Percentiles rank a stretch among this genome's conserved stretches.
Conservation (phyloP, 768 basidiomycete genomes). For the Serendipita indica region DNA sequence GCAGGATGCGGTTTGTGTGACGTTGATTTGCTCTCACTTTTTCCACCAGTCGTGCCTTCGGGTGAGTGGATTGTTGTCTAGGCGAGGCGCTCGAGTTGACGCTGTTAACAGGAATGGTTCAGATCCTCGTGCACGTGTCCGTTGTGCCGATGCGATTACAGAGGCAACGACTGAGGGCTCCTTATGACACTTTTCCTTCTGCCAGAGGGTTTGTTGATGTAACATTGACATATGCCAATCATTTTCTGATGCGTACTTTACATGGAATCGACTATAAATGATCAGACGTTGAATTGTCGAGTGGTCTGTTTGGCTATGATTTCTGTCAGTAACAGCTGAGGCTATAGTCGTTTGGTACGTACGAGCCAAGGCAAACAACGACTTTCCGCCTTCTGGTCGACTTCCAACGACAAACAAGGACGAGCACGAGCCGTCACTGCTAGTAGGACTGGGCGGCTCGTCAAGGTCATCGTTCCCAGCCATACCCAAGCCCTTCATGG, state of each 20-base stretch:
- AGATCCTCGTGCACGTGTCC: neutral
- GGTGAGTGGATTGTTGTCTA: neutral
- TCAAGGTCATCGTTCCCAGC: neutral
- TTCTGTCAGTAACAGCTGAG: neutral
- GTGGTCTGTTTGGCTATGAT: neutral
- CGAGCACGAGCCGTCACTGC: neutral
- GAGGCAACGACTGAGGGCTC: neutral
- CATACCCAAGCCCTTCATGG: neutral
- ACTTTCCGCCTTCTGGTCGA: neutral
- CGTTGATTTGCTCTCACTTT: neutral
- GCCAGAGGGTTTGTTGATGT: neutral
- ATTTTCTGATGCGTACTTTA: too few species aligned
- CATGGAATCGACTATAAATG: too few species aligned
- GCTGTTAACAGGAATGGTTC: neutral
- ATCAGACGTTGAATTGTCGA: neutral
- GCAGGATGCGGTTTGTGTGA: neutral
- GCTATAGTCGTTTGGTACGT: neutral
- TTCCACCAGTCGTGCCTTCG: constrained; percentile 5
- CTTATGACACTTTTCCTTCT: neutral
- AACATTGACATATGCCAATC: neutral
- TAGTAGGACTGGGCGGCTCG: neutral
- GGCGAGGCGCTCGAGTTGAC: neutral
- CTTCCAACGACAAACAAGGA: neutral
- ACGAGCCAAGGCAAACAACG: neutral
- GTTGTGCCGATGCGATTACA: neutral